Percentiles rank a stretch among this genome's conserved stretches.
Evolutionary conservation across 176 grass and related monocot genomes (phyloP).

Genomic region (Dendrocalamus sinicus): DNA sequence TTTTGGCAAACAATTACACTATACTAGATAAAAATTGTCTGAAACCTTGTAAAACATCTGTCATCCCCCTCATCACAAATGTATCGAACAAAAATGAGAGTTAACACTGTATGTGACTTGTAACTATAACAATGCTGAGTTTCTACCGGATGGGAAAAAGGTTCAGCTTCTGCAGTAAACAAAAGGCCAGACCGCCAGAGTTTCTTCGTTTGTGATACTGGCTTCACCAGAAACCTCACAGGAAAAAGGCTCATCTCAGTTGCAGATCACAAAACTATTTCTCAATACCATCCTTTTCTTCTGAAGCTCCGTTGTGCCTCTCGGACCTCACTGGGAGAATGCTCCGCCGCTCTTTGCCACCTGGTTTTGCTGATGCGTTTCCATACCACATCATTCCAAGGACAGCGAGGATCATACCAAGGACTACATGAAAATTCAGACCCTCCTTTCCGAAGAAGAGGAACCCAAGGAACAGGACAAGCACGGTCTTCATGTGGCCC

Average conservation of each 20-base stretch:
- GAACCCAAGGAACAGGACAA: constrained; percentile 83
- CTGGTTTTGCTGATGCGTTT: constrained; percentile 77
- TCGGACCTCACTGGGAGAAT: constrained; percentile 52
- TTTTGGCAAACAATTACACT: constrained; percentile 28
- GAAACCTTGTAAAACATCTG: constrained; percentile 13
- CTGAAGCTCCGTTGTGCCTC: constrained; percentile 42
- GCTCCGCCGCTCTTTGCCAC: constrained; percentile 69
- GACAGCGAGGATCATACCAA: constrained; percentile 86
- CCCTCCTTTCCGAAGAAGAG: constrained; percentile 90
- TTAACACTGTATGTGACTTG: constrained; percentile 24
- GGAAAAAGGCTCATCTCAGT: not conserved
- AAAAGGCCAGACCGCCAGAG: not conserved
- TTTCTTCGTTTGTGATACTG: constrained; percentile 12
- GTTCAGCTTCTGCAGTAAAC: constrained; percentile 26
- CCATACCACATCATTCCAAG: constrained; percentile 93
- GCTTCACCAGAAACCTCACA: constrained; percentile 38
- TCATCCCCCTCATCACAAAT: not conserved
- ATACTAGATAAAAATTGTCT: not conserved
- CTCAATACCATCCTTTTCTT: constrained; percentile 43
- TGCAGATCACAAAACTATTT: constrained; percentile 35
- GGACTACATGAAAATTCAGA: constrained; percentile 73
- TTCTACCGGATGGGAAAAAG: not conserved
- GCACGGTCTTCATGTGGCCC: constrained; percentile 97
- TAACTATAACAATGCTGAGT: constrained; percentile 26
- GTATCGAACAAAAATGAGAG: constrained; percentile 15